Percentiles rank a stretch among this genome's conserved stretches.
Evolutionary conservation across 2,329 filamentous ascomycete species (phyloP).

Genomic region (Pseudogymnoascus sp.): DNA sequence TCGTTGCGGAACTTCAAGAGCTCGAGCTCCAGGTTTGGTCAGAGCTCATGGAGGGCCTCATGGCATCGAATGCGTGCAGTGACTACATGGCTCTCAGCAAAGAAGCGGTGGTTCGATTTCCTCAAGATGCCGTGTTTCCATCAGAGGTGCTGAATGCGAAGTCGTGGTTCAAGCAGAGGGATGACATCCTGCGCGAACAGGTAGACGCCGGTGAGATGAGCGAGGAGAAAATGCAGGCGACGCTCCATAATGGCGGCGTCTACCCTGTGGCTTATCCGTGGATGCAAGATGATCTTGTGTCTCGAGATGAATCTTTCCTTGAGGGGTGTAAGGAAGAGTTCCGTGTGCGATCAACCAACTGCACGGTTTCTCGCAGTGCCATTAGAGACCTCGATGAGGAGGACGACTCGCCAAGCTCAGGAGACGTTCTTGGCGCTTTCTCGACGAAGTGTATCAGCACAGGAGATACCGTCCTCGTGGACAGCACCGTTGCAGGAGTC

Average conservation of each 20-base stretch:
- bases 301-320: conserved; percentile 17
- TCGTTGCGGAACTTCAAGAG: conserved; percentile 19
- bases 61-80: conserved; percentile 23
- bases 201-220: conserved; percentile 19
- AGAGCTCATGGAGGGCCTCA: conserved; percentile 23
- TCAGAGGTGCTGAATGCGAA: conserved; percentile 22
- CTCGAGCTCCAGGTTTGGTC: conserved; percentile 25
- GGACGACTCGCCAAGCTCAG: conserved; percentile 14
- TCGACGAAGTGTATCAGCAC: conserved; percentile 18
- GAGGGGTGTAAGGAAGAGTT: conserved; percentile 20
- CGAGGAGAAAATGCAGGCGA: conserved; percentile 17
- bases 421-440: conserved; percentile 22
- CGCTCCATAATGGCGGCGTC: conserved; percentile 20
- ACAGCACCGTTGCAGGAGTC: conserved; percentile 16
- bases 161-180: conserved; percentile 19
- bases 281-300: conserved; percentile 19
- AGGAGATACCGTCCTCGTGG: conserved; percentile 18
- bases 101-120: conserved; percentile 22
- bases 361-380: conserved; percentile 19
- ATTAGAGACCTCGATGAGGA: conserved; percentile 16
- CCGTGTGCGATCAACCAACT: conserved; percentile 18
- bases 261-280: conserved; percentile 23
- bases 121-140: conserved; percentile 21
- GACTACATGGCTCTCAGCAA: conserved; percentile 21
- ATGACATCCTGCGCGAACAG: conserved; percentile 16